Percentiles rank a stretch among this genome's conserved stretches.
Conservation (phyloP, 176 grass and related monocot genomes). For the Otatea glauca region DNA sequence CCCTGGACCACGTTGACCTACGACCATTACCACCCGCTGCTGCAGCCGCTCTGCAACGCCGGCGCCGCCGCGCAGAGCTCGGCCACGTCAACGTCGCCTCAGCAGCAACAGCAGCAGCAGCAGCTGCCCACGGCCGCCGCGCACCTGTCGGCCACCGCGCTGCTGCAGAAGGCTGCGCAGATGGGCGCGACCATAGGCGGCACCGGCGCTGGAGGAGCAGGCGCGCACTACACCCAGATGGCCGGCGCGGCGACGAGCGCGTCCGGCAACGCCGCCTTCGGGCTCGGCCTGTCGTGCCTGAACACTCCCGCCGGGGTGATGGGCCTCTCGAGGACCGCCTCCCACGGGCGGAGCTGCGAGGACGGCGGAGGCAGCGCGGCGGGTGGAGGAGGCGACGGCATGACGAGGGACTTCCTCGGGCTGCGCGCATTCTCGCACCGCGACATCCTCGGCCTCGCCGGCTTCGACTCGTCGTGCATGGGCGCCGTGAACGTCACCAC, state of each 20-base stretch:
- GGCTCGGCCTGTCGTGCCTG: slow-evolving; percentile 50
- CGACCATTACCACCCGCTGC: slow-evolving; percentile 40
- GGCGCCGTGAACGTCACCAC: slow-evolving; percentile 26
- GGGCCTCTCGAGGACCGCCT: slow-evolving; percentile 24
- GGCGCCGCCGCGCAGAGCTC: slow-evolving; percentile 32
- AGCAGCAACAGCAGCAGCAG: not conserved
- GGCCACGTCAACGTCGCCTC: not conserved
- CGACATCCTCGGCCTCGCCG: slow-evolving; percentile 72
- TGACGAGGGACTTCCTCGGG: slow-evolving; percentile 93
- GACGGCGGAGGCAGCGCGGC: slow-evolving; percentile 8
- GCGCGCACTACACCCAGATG: slow-evolving; percentile 61
- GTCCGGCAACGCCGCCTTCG: not conserved
- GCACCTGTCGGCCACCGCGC: slow-evolving; percentile 91
- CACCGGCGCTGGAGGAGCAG: slow-evolving; percentile 16
- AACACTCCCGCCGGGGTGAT: slow-evolving; percentile 12
- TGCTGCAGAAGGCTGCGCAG: slow-evolving; percentile 94
- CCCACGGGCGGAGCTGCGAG: slow-evolving; percentile 47
- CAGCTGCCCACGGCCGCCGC: slow-evolving; percentile 31
- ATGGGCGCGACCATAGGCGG: slow-evolving; percentile 86
- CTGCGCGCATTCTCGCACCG: slow-evolving; percentile 77
- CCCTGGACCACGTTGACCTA: slow-evolving; percentile 48
- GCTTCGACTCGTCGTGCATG: slow-evolving; percentile 73
- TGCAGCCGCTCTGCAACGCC: slow-evolving; percentile 45
- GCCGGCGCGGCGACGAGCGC: slow-evolving; percentile 40
- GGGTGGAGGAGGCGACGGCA: slow-evolving; percentile 43